Base-by-base conservation (phyloP, 345 rosid genomes). In the Linum lewisii region DNA sequence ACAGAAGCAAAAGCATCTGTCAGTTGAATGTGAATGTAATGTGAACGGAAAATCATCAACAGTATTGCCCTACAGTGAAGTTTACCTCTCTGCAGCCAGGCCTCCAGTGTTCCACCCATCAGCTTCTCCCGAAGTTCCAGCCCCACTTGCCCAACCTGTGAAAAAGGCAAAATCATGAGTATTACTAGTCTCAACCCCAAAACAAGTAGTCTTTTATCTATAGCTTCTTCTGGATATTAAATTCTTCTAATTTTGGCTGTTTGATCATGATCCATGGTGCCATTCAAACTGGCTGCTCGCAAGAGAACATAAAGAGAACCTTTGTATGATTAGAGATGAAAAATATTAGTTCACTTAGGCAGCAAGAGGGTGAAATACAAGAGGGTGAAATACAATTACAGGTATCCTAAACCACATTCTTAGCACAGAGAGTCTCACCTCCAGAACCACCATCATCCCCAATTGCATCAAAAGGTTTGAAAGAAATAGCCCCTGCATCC, bases 21-120 rank as follows among this genome's bases (percentile, higher is more conserved):
- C 34, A 26, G 7, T 13, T 54, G 24, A 29, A 37, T 25, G 57
- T 53, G 37, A 20, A 18, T 26, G 13, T 36, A 20, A 18, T 26
- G 13, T 36, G 23, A 29, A 29, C 4, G 34, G 34, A 29, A 29
- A 29, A 29, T 4, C 34, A 29, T 29, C 34, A 29, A 29, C 34
- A 29, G 7, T 42, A 14, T 21, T 44, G 14, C 20, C 57, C 29
- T 38, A 37, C 22, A 53, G n/a, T n/a, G 32, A 20, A 25, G 11
- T 34, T 70, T 75, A 92, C 98, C 82, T 70, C 55, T 79, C 87
- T 63, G 78, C 63, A 66, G 89, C 75, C 13, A 66, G 24, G 6
- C 77, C 85, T 63, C 83, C 97, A 55, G 72, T 32, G 54, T 80
- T 84, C 96, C 87, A 80, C 21, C 75, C 72, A 72, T 75, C 76